Conservation (phyloP, 768 basidiomycete genomes). For the Neoboletus magnificus region DNA sequence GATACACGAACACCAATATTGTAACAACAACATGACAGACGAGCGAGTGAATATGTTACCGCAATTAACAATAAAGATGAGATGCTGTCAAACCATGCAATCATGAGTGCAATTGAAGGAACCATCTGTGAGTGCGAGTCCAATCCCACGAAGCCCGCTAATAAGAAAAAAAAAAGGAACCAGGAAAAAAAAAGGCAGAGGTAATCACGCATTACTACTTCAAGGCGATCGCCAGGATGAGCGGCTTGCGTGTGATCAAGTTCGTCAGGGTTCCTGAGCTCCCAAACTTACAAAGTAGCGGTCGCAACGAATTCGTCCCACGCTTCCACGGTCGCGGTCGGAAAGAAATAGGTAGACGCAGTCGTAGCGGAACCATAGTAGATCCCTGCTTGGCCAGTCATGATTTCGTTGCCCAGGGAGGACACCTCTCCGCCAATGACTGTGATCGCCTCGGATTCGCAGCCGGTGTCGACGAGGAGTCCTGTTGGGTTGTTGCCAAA, state of each 20-base stretch:
- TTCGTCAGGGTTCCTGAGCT: background rate
- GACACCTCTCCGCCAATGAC: conserved; percentile 53
- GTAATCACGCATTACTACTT: background rate
- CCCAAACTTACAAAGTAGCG: conserved; percentile 21
- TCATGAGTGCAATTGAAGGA: background rate
- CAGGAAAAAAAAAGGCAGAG: too few relatives aligned
- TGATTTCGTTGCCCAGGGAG: conserved; percentile 40
- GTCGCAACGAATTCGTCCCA: conserved; percentile 52
- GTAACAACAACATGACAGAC: background rate
- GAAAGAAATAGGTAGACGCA: conserved; percentile 52
- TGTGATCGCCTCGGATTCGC: conserved; percentile 21
- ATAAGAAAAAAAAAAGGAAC: background rate
- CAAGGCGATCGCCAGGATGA: background rate
- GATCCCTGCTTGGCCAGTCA: conserved; percentile 57
- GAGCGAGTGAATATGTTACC: background rate
- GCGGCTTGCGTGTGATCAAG: background rate
- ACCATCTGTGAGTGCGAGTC: background rate
- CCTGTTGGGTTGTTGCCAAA: conserved; percentile 61
- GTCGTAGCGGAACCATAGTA: conserved; percentile 50
- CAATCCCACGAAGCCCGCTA: background rate
- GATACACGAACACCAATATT: background rate
- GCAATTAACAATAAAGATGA: conserved; percentile 1
- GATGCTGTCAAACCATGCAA: background rate
- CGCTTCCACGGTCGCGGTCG: conserved; percentile 51
- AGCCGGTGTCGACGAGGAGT: conserved; percentile 38